Base-by-base conservation (phyloP, 2,329 filamentous ascomycete species). In the Alternaria ethzedia region DNA sequence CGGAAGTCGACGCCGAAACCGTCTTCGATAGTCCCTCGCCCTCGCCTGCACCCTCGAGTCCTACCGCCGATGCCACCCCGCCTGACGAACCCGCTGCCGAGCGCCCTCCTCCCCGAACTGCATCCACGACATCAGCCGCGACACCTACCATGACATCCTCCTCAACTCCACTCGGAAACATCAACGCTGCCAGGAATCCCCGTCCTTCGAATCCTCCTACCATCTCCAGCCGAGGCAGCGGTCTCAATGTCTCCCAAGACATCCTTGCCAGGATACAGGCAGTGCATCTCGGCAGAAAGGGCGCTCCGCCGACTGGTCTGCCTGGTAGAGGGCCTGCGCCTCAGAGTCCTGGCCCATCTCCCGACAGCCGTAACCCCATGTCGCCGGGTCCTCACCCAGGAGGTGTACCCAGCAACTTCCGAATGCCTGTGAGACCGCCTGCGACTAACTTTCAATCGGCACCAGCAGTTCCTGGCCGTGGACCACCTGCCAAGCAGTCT, bases 101-200 rank as follows among this genome's bases (percentile, higher is more conserved):
- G 6, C 86, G 77, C 81, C 88, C 78, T 61, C 85, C 88, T 6
- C 78, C 89, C 45, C 87, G 89, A 70, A 87, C 88, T 50, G 80
- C 87, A 20, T 88, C 89, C 57, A 87, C 90, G 54, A 82, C 89
- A 15, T 52, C 49, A 20, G 72, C 69, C 59, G 72, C 72, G 12
- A 75, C 73, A 58, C 75, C 82, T 28, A 79, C 80, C 61, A 94
- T 97, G 88, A 92, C 88, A 59, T 83, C 91, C 7, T 94, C 89
- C n/a, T 97, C 94, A n/a, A 96, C 91, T 26, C 90, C 92, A 44
- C 84, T 94, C 5, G 93, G 93, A 44, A 87, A 92, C 61, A 83
- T 97, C 73, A 93, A 90, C 79, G 87, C 88, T 52, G 89, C 88
- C 43, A 83, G 89, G 67, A 83, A 87, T 72, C 86, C 86, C 13